phyloP scores from a whole-genome alignment of 1,139 yeast species.

The Debaryomyces udenii region DNA sequence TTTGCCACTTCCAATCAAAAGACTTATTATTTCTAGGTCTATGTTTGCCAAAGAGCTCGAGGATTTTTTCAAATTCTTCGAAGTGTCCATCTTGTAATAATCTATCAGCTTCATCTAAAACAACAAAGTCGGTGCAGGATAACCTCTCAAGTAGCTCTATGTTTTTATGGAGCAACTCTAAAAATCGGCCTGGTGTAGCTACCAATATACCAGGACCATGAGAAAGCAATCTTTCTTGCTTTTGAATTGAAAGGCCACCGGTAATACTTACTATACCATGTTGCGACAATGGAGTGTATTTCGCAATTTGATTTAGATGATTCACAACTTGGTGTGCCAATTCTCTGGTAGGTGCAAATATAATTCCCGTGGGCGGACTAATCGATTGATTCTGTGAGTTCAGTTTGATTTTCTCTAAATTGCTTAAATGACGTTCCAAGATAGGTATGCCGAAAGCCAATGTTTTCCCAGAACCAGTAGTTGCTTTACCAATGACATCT shows the following conservation, averaged over 20 bases:
- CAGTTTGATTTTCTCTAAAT: conserved; percentile 24
- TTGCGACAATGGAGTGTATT: conserved; percentile 57
- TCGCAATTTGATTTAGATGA: conserved; percentile 68
- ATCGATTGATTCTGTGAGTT: conserved; percentile 27
- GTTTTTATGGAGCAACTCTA: conserved; percentile 75
- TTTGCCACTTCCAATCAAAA: conserved; percentile 70
- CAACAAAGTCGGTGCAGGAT: conserved; percentile 68
- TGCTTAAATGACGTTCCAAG: conserved; percentile 59
- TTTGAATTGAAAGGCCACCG: conserved; percentile 93
- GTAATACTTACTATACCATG: conserved; percentile 77
- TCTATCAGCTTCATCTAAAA: conserved; percentile 97
- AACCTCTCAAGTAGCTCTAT: conserved; percentile 57
- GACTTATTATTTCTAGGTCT: conserved; percentile 28
- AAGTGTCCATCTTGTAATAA: conserved; percentile 95
- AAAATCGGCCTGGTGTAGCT: conserved; percentile 94
- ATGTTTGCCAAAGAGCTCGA: conserved; percentile 56
- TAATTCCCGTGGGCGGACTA: conserved; percentile 66
- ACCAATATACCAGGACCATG: conserved; percentile 82
- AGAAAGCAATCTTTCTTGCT: conserved; percentile 77
- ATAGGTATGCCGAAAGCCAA: conserved; percentile 96
- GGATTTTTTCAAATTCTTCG: conserved; percentile 83
- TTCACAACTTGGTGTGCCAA: conserved; percentile 91
- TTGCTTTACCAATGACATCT: conserved; percentile 93
- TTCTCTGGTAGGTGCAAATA: conserved; percentile 96
- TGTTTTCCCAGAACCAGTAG: conserved; percentile 98